Percentiles rank a stretch among this genome's conserved stretches.
Conservation (phyloP, 441 rosid genomes). For the Biscutella laevigata region DNA sequence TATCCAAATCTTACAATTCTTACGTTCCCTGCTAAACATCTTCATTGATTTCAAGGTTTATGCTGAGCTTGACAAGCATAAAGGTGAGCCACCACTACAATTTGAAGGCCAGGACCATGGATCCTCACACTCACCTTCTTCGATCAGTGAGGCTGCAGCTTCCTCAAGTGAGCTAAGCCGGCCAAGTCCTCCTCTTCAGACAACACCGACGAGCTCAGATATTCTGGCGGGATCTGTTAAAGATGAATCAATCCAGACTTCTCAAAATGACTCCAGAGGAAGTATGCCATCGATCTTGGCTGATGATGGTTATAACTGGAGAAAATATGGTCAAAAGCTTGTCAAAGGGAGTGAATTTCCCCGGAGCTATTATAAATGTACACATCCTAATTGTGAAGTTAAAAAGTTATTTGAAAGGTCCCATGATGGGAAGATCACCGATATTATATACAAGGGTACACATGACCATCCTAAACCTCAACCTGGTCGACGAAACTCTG, state of each 20-base stretch:
- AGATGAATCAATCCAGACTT: constrained; percentile 43
- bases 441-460: constrained; percentile 83
- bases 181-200: constrained; percentile 36
- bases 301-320: constrained; percentile 94
- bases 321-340: constrained; percentile 96
- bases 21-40: constrained; percentile 9
- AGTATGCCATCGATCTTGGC: constrained; percentile 38
- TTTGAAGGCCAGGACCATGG: constrained; percentile 40
- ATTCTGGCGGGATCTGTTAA: constrained; percentile 48
- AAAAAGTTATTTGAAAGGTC: constrained; percentile 91
- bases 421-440: constrained; percentile 80
- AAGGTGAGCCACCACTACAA: constrained; percentile 36
- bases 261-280: constrained; percentile 52
- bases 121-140: constrained; percentile 36
- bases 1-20: constrained; percentile 1
- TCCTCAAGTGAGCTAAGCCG: constrained; percentile 59
- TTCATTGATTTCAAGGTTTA: constrained; percentile 58
- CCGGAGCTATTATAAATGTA: constrained; percentile 95
- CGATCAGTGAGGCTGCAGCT: constrained; percentile 43
- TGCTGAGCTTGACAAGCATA: constrained; percentile 52
- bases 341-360: constrained; percentile 97
- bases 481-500: constrained; percentile 60
- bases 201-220: constrained; percentile 33
- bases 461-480: constrained; percentile 98
- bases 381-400: constrained; percentile 94